These are phyloP conservation scores for Vigna hirtella DNA, from an alignment of 306 rosid species.

Conservation along the genomic window DNA sequence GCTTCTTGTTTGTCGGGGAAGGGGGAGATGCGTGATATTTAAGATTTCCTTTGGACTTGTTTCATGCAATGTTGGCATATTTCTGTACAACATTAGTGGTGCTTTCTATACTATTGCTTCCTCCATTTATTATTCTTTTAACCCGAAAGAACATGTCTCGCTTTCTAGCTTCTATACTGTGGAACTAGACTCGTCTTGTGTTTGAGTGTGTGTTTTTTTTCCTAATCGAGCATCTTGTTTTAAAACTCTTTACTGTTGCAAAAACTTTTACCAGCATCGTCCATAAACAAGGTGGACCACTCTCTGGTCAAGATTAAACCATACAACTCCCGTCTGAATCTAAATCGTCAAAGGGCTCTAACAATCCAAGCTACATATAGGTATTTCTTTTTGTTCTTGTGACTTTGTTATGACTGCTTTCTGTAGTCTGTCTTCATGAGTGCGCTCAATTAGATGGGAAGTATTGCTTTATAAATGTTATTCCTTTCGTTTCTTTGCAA, in stretches of 20 bases:
- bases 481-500: too few species aligned
- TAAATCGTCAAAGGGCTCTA: slow-evolving; percentile 54
- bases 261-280: slow-evolving; percentile 50
- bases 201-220: not conserved
- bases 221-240: not conserved
- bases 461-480: slow-evolving; percentile 11
- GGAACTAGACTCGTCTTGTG: slow-evolving; percentile 52
- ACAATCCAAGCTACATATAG: slow-evolving; percentile 77
- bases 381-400: slow-evolving; percentile 50
- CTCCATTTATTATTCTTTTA: slow-evolving; percentile 3
- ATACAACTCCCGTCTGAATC: slow-evolving; percentile 47
- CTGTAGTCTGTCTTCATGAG: slow-evolving; percentile 2
- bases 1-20: not conserved
- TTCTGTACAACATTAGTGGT: not conserved
- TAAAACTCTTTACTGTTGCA: not conserved
- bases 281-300: slow-evolving; percentile 51
- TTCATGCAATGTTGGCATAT: not conserved
- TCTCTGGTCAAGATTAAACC: slow-evolving; percentile 51
- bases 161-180: slow-evolving; percentile 1
- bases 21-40: not conserved
- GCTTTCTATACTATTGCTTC: not conserved
- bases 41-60: slow-evolving; percentile 1
- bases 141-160: not conserved
- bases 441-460: slow-evolving; percentile 15
- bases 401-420: slow-evolving; percentile 3